A percentile compares a stretch with the other conserved stretches of the same genome.
Evolutionary conservation across 1,139 yeast genomes (phyloP).

Genomic region (Protomyces inouyei): DNA sequence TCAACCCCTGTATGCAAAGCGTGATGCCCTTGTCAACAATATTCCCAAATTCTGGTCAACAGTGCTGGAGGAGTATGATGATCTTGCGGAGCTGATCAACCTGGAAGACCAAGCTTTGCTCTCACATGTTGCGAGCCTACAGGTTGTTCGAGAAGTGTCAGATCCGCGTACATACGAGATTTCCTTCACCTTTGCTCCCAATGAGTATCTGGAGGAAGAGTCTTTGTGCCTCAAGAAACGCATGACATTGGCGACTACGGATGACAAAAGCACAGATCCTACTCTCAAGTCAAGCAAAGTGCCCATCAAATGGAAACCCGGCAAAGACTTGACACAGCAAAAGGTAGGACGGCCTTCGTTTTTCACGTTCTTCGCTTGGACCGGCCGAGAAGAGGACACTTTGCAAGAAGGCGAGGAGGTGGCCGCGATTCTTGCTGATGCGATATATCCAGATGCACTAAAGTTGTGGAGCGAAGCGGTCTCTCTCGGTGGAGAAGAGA

Average conservation of each 20-base stretch:
- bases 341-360: slow-evolving; percentile 37
- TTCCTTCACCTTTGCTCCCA: slow-evolving; percentile 39
- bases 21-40: slow-evolving; percentile 37
- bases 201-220: slow-evolving; percentile 37
- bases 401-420: slow-evolving; percentile 39
- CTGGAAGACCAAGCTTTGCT: slow-evolving; percentile 37
- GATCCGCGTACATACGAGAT: slow-evolving; percentile 38
- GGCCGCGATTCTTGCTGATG: slow-evolving; percentile 42
- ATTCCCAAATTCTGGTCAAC: slow-evolving; percentile 43
- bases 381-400: slow-evolving; percentile 40
- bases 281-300: slow-evolving; percentile 34
- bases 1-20: slow-evolving; percentile 39
- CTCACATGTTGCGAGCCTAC: slow-evolving; percentile 39
- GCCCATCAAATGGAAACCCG: slow-evolving; percentile 40
- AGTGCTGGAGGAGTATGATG: slow-evolving; percentile 37
- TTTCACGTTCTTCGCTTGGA: slow-evolving; percentile 41
- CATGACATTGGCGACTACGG: slow-evolving; percentile 22
- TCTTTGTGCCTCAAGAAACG: slow-evolving; percentile 15
- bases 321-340: slow-evolving; percentile 38
- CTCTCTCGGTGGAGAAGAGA: slow-evolving; percentile 36
- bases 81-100: slow-evolving; percentile 37
- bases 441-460: slow-evolving; percentile 43
- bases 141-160: slow-evolving; percentile 38
- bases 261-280: slow-evolving; percentile 34
- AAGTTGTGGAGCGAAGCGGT: slow-evolving; percentile 36